Conservation (phyloP, 148 eudicot species). For the Pouteria glomerata region DNA sequence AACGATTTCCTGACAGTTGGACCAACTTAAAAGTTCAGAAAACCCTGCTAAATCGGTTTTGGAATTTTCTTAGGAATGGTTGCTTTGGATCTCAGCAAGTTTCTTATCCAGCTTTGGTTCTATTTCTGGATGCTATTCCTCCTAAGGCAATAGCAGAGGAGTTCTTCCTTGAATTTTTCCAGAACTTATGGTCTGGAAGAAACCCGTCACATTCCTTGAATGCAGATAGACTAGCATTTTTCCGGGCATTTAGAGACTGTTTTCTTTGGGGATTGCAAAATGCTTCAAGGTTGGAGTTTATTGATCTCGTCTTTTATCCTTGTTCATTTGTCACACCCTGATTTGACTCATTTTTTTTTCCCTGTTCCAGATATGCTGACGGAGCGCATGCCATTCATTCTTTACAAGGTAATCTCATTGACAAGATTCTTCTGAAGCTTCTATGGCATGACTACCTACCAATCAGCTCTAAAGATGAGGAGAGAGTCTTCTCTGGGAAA, state of each 20-base stretch:
- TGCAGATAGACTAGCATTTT: conserved; percentile 61
- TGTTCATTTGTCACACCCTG: conserved; percentile 4
- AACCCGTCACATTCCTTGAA: conserved; percentile 42
- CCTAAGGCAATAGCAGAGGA: conserved; percentile 39
- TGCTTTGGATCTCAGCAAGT: conserved; percentile 96
- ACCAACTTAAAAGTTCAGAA: conserved; percentile 61
- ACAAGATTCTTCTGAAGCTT: conserved; percentile 59
- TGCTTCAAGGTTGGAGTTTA: conserved; percentile 57
- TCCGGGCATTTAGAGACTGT: conserved; percentile 70
- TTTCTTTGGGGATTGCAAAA: conserved; percentile 61
- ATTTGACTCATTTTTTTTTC: conserved; percentile 1
- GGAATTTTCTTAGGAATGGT: conserved; percentile 77
- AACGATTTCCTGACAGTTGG: conserved; percentile 72
- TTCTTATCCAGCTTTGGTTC: conserved; percentile 83
- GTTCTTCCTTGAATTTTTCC: conserved; percentile 72
- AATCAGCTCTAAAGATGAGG: conserved; percentile 28
- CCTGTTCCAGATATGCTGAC: conserved; percentile 47
- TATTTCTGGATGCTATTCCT: conserved; percentile 67
- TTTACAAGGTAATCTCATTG: conserved; percentile 48
- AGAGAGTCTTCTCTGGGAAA: conserved; percentile 18
- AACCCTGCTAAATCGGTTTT: conserved; percentile 49
- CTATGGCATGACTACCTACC: conserved; percentile 62
- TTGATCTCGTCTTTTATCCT: conserved; percentile 4
- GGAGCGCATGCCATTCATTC: conserved; percentile 36
- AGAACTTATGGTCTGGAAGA: conserved; percentile 79